Evolutionary conservation across 2,329 filamentous ascomycete genomes (phyloP).

Genomic region (Clarireedia hainanense): DNA sequence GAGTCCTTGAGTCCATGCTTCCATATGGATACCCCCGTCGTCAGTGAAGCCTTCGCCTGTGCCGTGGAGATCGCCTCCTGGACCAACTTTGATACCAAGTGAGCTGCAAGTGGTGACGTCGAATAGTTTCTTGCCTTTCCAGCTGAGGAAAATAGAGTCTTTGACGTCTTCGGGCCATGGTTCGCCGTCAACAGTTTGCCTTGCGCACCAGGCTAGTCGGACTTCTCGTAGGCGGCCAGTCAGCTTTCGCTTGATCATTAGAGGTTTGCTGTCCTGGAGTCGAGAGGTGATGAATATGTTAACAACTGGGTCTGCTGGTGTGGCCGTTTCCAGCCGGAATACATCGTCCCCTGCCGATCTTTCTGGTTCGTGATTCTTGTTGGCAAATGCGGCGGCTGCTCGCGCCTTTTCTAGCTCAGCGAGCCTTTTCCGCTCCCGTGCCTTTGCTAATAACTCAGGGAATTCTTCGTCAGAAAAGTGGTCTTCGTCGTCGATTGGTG

Average conservation of each 20-base stretch:
- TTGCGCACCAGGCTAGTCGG: slow-evolving; percentile 59
- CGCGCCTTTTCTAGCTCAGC: slow-evolving; percentile 13
- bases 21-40: slow-evolving; percentile 58
- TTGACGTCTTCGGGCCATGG: slow-evolving; percentile 34
- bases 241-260: slow-evolving; percentile 59
- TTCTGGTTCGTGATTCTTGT: slow-evolving; percentile 11
- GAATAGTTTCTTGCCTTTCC: slow-evolving; percentile 65
- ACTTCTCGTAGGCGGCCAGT: slow-evolving; percentile 61
- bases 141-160: slow-evolving; percentile 65
- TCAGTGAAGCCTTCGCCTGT: slow-evolving; percentile 36
- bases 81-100: slow-evolving; percentile 50
- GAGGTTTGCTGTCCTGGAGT: slow-evolving; percentile 50
- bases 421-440: slow-evolving; percentile 21
- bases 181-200: slow-evolving; percentile 43
- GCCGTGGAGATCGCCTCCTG: slow-evolving; percentile 22
- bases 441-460: slow-evolving; percentile 25
- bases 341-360: slow-evolving; percentile 8
- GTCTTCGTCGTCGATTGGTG: slow-evolving; percentile 19
- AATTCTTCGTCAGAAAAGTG: slow-evolving; percentile 24
- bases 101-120: slow-evolving; percentile 65
- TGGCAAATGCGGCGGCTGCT: slow-evolving; percentile 6
- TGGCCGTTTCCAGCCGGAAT: slow-evolving; percentile 9
- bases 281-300: slow-evolving; percentile 61
- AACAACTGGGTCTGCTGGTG: slow-evolving; percentile 40
- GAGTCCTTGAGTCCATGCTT: slow-evolving; percentile 65